Evolutionary conservation across 2,329 filamentous ascomycete genomes (phyloP).

Genomic region (Cercospora beticola): DNA sequence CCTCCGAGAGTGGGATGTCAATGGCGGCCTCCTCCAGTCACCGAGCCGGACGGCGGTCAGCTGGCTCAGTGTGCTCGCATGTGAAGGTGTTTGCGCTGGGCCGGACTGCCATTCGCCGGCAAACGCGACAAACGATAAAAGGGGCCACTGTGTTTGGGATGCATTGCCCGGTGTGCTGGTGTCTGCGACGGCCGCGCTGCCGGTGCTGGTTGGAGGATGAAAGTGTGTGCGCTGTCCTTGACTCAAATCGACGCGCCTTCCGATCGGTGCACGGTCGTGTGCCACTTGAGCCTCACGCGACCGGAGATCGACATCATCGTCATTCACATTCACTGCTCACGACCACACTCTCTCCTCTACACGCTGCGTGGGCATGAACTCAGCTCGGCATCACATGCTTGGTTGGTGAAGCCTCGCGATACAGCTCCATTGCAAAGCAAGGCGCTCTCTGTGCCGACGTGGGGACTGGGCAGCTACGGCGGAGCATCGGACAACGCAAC

Average conservation of each 20-base stretch:
- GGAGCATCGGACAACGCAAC: background rate
- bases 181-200: background rate
- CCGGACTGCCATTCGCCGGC: conserved; percentile 4
- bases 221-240: conserved; percentile 4
- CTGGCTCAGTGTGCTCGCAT: conserved; percentile 5
- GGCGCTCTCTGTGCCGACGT: background rate
- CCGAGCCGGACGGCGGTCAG: conserved; percentile 2
- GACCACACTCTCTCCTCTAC: background rate
- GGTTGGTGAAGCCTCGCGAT: background rate
- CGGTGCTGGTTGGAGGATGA: conserved; percentile 7
- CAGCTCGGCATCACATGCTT: background rate
- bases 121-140: conserved; percentile 11
- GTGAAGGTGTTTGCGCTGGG: conserved; percentile 5
- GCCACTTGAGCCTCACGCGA: conserved; percentile 4
- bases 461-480: background rate
- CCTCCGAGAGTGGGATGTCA: conserved; percentile 15
- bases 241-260: conserved; percentile 3
- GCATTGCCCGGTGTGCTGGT: background rate
- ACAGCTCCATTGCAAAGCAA: background rate
- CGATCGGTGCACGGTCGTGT: background rate
- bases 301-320: background rate
- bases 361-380: background rate
- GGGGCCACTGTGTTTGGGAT: conserved; percentile 1
- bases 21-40: conserved; percentile 12
- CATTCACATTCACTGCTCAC: background rate